These are phyloP conservation scores for Echites panduratus DNA, from an alignment of 257 asterid species.

Conservation along the genomic window DNA sequence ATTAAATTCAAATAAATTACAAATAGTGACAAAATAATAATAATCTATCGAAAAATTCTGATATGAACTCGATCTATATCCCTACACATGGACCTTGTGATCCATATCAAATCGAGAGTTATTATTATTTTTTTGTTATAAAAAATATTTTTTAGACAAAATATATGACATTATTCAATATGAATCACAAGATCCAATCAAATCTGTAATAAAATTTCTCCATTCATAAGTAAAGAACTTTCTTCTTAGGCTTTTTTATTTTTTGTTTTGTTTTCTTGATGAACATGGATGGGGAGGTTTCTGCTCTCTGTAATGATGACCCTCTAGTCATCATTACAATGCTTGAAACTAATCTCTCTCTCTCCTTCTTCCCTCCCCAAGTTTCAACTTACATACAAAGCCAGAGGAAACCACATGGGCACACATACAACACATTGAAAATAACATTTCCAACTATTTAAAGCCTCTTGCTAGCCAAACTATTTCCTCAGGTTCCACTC, in stretches of 20 bases:
- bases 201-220: too few relatives aligned
- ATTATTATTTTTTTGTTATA: too few relatives aligned
- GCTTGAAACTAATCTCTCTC: constrained; percentile 29
- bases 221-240: constrained; percentile 6
- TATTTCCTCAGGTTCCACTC: constrained; percentile 5
- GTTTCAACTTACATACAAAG: neutral
- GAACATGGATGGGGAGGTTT: constrained; percentile 37
- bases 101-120: too few relatives aligned
- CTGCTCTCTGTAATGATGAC: constrained; percentile 43
- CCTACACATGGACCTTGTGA: too few relatives aligned
- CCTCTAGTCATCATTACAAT: constrained; percentile 46
- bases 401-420: constrained; percentile 23
- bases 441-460: constrained; percentile 30
- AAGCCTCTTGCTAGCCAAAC: constrained; percentile 18
- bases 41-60: too few relatives aligned
- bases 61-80: too few relatives aligned
- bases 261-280: constrained; percentile 23
- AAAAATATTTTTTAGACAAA: too few relatives aligned
- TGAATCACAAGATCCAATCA: too few relatives aligned
- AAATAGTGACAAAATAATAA: too few relatives aligned
- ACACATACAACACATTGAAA: constrained; percentile 25
- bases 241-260: constrained; percentile 24
- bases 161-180: too few relatives aligned
- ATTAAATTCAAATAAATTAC: too few relatives aligned
- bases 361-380: neutral